phyloP scores from a whole-genome alignment of 371 early-diverging fungal genomes.

The Dinochytrium kinnereticum region DNA sequence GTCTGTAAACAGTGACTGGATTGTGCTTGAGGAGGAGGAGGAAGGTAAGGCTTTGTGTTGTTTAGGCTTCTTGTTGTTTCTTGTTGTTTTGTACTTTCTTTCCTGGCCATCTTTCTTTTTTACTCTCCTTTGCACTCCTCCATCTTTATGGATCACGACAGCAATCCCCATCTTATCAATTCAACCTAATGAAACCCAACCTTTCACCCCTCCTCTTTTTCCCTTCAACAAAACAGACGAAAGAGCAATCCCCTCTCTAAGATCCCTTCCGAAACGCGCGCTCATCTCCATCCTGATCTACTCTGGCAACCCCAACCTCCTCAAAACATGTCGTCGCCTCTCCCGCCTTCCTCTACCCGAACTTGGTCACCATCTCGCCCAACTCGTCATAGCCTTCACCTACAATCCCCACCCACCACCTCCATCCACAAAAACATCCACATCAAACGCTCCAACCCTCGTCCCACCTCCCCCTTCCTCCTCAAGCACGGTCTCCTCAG shows the following conservation, averaged over 20 bases:
- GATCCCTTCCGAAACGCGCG: constrained; percentile 25
- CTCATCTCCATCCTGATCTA: constrained; percentile 28
- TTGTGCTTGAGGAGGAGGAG: constrained; percentile 20
- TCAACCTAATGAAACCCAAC: too few species aligned
- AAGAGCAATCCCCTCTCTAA: neutral
- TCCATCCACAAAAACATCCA: constrained; percentile 6
- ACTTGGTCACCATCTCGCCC: constrained; percentile 26
- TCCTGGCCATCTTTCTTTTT: too few species aligned
- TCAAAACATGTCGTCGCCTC: constrained; percentile 26
- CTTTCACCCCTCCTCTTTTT: too few species aligned
- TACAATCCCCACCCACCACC: neutral
- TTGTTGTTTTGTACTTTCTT: too few species aligned
- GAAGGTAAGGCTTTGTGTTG: neutral
- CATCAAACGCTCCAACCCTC: constrained; percentile 7
- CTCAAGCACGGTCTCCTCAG: neutral
- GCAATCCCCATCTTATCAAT: too few species aligned
- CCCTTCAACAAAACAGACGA: neutral
- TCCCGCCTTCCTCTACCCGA: constrained; percentile 28
- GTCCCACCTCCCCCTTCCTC: constrained; percentile 14
- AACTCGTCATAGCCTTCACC: constrained; percentile 23
- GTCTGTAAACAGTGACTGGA: constrained; percentile 27
- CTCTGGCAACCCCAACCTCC: constrained; percentile 25
- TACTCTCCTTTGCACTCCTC: too few species aligned
- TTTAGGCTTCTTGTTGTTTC: too few species aligned
- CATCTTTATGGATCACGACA: too few species aligned